A percentile compares a stretch with the other conserved stretches of the same genome.
phyloP scores from a whole-genome alignment of 495 filamentous ascomycete species.

The Neohortaea acidophila region DNA sequence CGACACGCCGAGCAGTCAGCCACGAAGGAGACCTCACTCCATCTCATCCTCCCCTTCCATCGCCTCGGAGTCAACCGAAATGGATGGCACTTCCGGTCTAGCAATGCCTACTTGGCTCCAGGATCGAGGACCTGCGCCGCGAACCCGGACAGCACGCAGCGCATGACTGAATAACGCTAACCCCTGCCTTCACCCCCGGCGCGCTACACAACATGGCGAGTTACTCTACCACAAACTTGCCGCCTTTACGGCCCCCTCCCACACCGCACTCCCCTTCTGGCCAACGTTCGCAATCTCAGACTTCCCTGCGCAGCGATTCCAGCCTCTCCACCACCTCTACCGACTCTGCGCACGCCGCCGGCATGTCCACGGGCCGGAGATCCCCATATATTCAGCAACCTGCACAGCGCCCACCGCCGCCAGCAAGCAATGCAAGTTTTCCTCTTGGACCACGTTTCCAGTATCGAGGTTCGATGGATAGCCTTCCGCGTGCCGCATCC shows the following conservation, averaged over 20 bases:
- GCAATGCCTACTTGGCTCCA: no score
- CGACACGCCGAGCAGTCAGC: no score
- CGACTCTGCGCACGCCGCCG: conserved; percentile 9
- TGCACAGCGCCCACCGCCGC: conserved; percentile 12
- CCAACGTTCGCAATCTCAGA: conserved; percentile 16
- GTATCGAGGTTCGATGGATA: conserved; percentile 13
- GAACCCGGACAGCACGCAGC: no score
- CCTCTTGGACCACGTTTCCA: conserved; percentile 1
- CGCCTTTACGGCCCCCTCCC: conserved; percentile 15
- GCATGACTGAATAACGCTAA: no score
- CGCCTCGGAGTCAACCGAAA: no score
- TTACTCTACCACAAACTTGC: no score
- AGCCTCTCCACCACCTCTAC: conserved; percentile 16
- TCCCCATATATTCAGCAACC: conserved; percentile 13
- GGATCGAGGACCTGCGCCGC: no score
- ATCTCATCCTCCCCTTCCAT: no score
- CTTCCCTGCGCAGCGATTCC: conserved; percentile 14
- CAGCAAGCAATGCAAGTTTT: conserved; percentile 7
- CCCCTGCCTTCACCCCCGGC: no score
- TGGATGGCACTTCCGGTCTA: no score
- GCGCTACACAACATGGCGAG: no score
- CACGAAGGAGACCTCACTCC: no score
- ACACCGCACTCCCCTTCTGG: conserved; percentile 14
- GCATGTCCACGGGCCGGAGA: conserved; percentile 3
- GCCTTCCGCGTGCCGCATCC: conserved; percentile 1